Percentiles rank a stretch among this genome's conserved stretches.
These are phyloP conservation scores for Bertia moriformis DNA, from an alignment of 2,329 filamentous ascomycete genomes.

Conservation along the genomic window DNA sequence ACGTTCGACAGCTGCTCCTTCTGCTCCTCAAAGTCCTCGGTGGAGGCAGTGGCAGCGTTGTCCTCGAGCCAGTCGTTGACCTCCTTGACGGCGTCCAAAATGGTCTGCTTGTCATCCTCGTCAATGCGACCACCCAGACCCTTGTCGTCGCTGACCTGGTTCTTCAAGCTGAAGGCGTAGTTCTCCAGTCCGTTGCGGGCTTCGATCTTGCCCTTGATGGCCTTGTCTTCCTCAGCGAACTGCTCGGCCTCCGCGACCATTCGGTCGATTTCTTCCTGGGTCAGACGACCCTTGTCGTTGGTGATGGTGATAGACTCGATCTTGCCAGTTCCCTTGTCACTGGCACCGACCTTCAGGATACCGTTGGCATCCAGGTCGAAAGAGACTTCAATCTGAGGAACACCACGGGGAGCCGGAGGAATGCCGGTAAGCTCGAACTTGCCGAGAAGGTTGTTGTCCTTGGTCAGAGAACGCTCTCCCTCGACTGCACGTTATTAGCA, in stretches of 20 bases:
- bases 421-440: conserved; percentile 98
- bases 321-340: conserved; percentile 97
- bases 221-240: conserved; percentile 98
- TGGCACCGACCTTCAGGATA: conserved; percentile 89
- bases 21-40: conserved; percentile 98
- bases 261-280: conserved; percentile 92
- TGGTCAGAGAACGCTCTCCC: conserved; percentile 84
- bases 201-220: conserved; percentile 90
- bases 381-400: conserved; percentile 94
- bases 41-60: conserved; percentile 69
- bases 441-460: conserved; percentile 93
- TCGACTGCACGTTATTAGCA: conserved; percentile 30
- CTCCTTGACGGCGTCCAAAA: conserved; percentile 94
- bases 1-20: conserved; percentile 97
- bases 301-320: conserved; percentile 95
- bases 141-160: conserved; percentile 94
- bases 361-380: conserved; percentile 98
- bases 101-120: conserved; percentile 93
- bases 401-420: conserved; percentile 83
- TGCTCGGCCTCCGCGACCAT: conserved; percentile 98
- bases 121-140: conserved; percentile 97
- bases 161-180: conserved; percentile 98
- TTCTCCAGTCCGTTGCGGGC: conserved; percentile 94
- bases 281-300: conserved; percentile 97
- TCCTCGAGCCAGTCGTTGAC: conserved; percentile 91